phyloP scores from a whole-genome alignment of 441 rosid species.

The Viola pubescens region DNA sequence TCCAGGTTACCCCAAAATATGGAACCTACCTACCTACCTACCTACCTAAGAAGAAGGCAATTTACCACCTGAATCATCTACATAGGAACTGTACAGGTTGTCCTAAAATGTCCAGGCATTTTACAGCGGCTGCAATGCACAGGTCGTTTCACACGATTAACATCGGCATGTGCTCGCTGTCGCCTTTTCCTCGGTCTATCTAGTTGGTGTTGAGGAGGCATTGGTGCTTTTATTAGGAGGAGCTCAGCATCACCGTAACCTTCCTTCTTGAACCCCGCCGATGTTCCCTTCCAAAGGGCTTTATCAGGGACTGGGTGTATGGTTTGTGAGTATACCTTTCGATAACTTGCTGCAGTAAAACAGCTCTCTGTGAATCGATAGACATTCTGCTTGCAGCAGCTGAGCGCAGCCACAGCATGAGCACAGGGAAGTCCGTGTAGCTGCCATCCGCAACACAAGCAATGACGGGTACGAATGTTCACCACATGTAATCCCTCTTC shows the following conservation, averaged over 20 bases:
- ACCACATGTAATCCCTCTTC: constrained; percentile 74
- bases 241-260: constrained; percentile 25
- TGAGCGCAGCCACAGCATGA: constrained; percentile 80
- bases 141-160: constrained; percentile 56
- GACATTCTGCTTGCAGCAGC: constrained; percentile 82
- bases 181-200: constrained; percentile 81
- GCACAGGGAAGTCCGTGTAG: constrained; percentile 83
- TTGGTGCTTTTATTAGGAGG: constrained; percentile 55
- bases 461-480: constrained; percentile 65
- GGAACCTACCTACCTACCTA: too few relatives aligned
- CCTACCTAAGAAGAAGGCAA: too few relatives aligned
- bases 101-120: constrained; percentile 87
- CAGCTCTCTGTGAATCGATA: constrained; percentile 76
- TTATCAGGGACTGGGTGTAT: constrained; percentile 85
- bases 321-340: constrained; percentile 79
- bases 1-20: too few relatives aligned
- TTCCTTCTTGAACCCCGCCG: constrained; percentile 44
- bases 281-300: constrained; percentile 58
- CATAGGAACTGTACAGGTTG: constrained; percentile 77
- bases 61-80: constrained; percentile 14
- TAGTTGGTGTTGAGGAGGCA: constrained; percentile 68
- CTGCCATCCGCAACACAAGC: constrained; percentile 91
- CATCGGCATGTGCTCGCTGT: constrained; percentile 53
- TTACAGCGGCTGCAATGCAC: constrained; percentile 91
- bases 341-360: constrained; percentile 76